A percentile compares a stretch with the other conserved stretches of the same genome.
Conservation (phyloP, 2,329 filamentous ascomycete species). For the Magnaporthiopsis rhizophila region DNA sequence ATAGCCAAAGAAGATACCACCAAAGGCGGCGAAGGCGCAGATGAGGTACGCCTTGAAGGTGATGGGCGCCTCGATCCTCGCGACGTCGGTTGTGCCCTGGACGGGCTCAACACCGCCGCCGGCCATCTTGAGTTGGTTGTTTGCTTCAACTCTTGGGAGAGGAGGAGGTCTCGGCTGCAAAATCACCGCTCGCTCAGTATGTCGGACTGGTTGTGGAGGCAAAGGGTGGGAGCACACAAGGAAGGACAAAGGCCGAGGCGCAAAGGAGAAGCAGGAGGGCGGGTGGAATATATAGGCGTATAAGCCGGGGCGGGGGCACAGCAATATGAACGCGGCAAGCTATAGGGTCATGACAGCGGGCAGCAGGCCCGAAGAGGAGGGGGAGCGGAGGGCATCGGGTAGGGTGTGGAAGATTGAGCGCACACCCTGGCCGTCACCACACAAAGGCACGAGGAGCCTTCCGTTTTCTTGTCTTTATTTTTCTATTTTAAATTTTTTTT, state of each 20-base stretch:
- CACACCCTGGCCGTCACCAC: not conserved
- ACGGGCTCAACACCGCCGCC: slow-evolving; percentile 10
- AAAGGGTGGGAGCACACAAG: not conserved
- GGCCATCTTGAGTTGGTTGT: slow-evolving; percentile 4
- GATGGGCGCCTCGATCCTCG: slow-evolving; percentile 58
- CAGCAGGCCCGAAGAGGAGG: not conserved
- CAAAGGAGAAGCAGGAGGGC: not conserved
- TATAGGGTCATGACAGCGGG: not conserved
- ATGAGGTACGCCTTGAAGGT: slow-evolving; percentile 62
- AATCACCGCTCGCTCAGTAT: not conserved
- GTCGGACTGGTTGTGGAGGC: not conserved
- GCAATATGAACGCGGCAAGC: not conserved
- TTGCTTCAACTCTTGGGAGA: not conserved
- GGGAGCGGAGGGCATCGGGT: not conserved
- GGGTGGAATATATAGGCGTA: not conserved
- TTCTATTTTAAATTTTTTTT: too few relatives aligned
- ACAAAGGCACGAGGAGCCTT: not conserved
- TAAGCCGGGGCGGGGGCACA: not conserved
- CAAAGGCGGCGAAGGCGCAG: slow-evolving; percentile 63
- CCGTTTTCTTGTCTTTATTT: not conserved
- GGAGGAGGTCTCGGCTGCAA: not conserved
- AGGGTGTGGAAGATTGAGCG: not conserved
- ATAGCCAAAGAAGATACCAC: slow-evolving; percentile 72
- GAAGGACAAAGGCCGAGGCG: not conserved
- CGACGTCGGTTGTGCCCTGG: slow-evolving; percentile 38